Evolutionary conservation across 2,329 filamentous ascomycete genomes (phyloP).

Genomic region (Dactylella cylindrospora): DNA sequence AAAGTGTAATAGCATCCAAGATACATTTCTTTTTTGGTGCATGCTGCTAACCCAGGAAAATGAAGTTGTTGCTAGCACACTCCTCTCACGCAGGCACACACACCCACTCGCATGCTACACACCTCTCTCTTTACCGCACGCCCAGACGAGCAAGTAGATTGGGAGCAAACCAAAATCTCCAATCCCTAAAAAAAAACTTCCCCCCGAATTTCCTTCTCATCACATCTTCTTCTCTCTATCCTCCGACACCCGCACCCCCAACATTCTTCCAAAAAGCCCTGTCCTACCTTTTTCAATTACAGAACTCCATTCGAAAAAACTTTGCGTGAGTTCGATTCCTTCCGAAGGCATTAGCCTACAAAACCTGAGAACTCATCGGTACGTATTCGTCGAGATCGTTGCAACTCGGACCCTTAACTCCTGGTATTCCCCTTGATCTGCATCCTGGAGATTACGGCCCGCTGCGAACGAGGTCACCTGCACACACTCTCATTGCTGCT

Average conservation of each 20-base stretch:
- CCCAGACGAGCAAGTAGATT: too few species aligned
- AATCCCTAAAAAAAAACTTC: too few species aligned
- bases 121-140: too few species aligned
- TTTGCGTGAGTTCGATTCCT: conserved; percentile 51
- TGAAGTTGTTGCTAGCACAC: too few species aligned
- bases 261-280: too few species aligned
- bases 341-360: conserved; percentile 53
- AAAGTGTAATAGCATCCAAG: too few species aligned
- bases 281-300: background rate
- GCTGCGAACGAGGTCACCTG: conserved; percentile 31
- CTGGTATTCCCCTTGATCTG: conserved; percentile 28
- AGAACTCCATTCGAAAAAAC: background rate
- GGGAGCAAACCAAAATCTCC: too few species aligned
- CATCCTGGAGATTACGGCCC: conserved; percentile 12
- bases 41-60: too few species aligned
- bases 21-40: too few species aligned
- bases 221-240: conserved; percentile 4
- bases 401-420: conserved; percentile 22
- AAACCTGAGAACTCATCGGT: background rate
- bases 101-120: too few species aligned
- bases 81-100: too few species aligned
- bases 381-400: conserved; percentile 14
- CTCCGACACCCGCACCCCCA: background rate
- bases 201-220: conserved; percentile 12
- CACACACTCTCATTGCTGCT: conserved; percentile 18